A percentile compares a stretch with the other conserved stretches of the same genome.
These are phyloP conservation scores for Didymosphaeria variabile DNA, from an alignment of 2,329 filamentous ascomycete species.

Conservation along the genomic window DNA sequence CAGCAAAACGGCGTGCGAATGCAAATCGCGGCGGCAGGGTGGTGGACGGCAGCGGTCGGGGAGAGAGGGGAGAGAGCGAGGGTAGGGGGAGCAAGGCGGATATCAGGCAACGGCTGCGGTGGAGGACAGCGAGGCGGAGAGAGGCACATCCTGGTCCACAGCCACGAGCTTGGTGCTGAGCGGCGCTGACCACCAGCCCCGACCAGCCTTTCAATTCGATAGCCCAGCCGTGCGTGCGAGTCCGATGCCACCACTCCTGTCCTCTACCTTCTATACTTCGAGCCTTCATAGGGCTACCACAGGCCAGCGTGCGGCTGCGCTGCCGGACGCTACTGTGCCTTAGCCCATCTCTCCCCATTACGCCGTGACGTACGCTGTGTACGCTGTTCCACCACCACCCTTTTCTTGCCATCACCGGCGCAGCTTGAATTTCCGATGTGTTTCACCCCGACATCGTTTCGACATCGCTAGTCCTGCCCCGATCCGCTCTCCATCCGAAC, in stretches of 20 bases:
- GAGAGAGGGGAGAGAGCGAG: slow-evolving; percentile 3
- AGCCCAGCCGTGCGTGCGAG: slow-evolving; percentile 9
- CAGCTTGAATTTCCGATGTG: slow-evolving; percentile 13
- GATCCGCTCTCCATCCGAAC: not conserved
- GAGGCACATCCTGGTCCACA: slow-evolving; percentile 9
- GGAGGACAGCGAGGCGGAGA: slow-evolving; percentile 8
- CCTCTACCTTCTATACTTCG: not conserved
- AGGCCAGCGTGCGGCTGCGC: slow-evolving; percentile 12
- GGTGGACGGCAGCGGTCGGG: not conserved
- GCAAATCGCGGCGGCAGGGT: not conserved
- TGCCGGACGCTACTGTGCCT: slow-evolving; percentile 15
- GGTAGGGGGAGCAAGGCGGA: not conserved
- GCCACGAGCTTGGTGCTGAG: slow-evolving; percentile 15
- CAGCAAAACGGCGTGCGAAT: slow-evolving; percentile 1
- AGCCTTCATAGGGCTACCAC: slow-evolving; percentile 7
- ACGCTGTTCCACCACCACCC: not conserved
- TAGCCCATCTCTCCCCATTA: slow-evolving; percentile 1
- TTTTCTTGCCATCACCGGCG: not conserved
- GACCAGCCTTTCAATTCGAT: slow-evolving; percentile 10
- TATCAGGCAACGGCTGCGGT: slow-evolving; percentile 8
- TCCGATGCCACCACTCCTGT: slow-evolving; percentile 5
- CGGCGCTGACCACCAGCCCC: slow-evolving; percentile 14
- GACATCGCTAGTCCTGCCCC: slow-evolving; percentile 3
- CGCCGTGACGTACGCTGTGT: slow-evolving; percentile 3
- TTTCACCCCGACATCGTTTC: slow-evolving; percentile 10